A percentile compares a stretch with the other conserved stretches of the same genome.
Conservation (phyloP, 768 basidiomycete genomes). For the Serendipita sp. region DNA sequence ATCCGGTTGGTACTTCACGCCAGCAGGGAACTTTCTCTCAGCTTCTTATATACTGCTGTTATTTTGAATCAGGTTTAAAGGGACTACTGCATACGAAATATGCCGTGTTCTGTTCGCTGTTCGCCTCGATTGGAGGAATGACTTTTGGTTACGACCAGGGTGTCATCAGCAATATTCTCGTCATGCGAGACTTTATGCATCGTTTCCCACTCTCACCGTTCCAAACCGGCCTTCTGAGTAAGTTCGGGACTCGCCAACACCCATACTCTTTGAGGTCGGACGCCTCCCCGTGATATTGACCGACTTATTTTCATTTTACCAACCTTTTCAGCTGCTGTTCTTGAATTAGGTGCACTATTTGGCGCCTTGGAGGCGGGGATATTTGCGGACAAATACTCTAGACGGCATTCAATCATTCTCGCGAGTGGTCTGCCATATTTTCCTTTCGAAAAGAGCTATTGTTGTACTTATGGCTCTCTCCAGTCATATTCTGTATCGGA, state of each 20-base stretch:
- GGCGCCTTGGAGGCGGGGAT: constrained; percentile 53
- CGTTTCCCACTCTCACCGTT: constrained; percentile 58
- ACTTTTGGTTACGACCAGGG: constrained; percentile 78
- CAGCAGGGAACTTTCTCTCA: background rate
- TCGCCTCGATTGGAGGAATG: constrained; percentile 56
- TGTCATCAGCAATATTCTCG: constrained; percentile 72
- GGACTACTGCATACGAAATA: constrained; percentile 54
- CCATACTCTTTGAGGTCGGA: background rate
- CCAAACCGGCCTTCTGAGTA: constrained; percentile 68
- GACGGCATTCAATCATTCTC: constrained; percentile 47
- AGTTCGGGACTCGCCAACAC: constrained; percentile 17
- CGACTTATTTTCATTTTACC: background rate
- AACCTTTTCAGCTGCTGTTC: constrained; percentile 40
- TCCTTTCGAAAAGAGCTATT: constrained; percentile 4
- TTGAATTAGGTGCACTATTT: constrained; percentile 67
- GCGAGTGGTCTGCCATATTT: constrained; percentile 41
- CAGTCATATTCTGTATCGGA: constrained; percentile 58
- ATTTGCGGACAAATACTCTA: constrained; percentile 52
- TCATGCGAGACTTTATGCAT: constrained; percentile 57
- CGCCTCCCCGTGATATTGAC: no score
- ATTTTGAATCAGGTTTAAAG: constrained; percentile 31
- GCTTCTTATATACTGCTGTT: background rate
- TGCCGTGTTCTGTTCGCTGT: constrained; percentile 49
- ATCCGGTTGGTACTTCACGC: background rate
- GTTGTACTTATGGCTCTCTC: background rate